Evolutionary conservation across 2,329 filamentous ascomycete species (phyloP).

Genomic region (Lachnellula subtilissima): DNA sequence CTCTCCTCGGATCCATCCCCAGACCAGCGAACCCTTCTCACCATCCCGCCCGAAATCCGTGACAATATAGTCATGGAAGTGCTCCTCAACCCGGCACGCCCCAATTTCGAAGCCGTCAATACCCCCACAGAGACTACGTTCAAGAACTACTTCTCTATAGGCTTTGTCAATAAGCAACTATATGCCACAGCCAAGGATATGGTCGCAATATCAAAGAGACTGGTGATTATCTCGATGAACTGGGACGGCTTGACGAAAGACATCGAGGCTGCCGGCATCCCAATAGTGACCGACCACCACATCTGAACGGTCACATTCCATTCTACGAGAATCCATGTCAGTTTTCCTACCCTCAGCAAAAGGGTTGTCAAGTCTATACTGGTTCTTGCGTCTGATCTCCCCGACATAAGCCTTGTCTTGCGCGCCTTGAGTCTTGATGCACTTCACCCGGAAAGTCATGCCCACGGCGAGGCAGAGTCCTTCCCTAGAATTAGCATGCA

Average conservation of each 20-base stretch:
- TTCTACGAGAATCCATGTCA: neutral
- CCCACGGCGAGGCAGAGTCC: neutral
- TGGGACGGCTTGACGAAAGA: neutral
- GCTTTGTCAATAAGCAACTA: neutral
- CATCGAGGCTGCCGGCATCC: neutral
- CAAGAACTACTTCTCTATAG: neutral
- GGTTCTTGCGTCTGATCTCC: neutral
- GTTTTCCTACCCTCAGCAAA: neutral
- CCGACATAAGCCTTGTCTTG: neutral
- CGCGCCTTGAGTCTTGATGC: neutral
- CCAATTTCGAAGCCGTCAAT: slow-evolving; percentile 1
- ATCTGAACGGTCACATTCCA: neutral
- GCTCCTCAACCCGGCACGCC: neutral
- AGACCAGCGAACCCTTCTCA: neutral
- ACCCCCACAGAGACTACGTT: neutral
- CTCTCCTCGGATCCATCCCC: neutral
- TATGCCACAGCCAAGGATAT: neutral
- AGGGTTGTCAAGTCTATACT: neutral
- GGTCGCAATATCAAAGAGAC: neutral
- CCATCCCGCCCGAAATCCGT: neutral
- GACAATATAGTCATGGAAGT: neutral
- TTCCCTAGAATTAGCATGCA: neutral
- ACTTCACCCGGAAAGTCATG: neutral
- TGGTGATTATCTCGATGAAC: neutral
- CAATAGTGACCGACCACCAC: neutral